Percentiles rank a stretch among this genome's conserved stretches.
These are phyloP conservation scores for Talaromyces sp. DNA, from an alignment of 2,329 filamentous ascomycete species.

Conservation along the genomic window DNA sequence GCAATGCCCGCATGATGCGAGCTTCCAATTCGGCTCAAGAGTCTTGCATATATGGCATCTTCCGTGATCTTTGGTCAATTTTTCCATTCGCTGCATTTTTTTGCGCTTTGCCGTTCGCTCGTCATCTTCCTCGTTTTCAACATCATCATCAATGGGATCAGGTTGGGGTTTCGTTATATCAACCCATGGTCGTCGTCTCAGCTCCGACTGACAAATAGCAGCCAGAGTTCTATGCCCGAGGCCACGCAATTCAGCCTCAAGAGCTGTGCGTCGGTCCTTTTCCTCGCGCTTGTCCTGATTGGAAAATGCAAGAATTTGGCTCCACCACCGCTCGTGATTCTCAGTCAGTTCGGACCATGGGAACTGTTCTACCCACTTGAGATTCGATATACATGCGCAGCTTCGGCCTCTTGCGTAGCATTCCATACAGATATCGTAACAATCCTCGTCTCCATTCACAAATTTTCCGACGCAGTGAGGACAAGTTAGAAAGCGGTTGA, in stretches of 20 bases:
- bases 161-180: constrained; percentile 64
- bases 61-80: constrained; percentile 47
- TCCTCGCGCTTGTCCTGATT: constrained; percentile 46
- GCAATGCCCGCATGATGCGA: constrained; percentile 76
- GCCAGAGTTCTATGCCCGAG: constrained; percentile 74
- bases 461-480: constrained; percentile 70
- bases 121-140: constrained; percentile 37
- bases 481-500: constrained; percentile 94
- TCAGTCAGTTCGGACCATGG: constrained; percentile 71
- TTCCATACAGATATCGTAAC: constrained; percentile 96
- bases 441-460: constrained; percentile 68
- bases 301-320: constrained; percentile 69
- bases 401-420: constrained; percentile 97
- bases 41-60: constrained; percentile 80
- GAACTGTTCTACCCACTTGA: constrained; percentile 93
- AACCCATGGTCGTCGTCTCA: constrained; percentile 73
- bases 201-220: constrained; percentile 88
- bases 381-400: constrained; percentile 78
- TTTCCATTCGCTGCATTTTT: constrained; percentile 49
- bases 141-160: constrained; percentile 48
- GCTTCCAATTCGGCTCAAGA: constrained; percentile 76
- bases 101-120: constrained; percentile 60
- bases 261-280: constrained; percentile 54
- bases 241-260: constrained; percentile 65
- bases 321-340: constrained; percentile 79